Evolutionary conservation across 768 basidiomycete species (phyloP), one percentile per base, ranked within the genome.

Genomic region (Rhodotorula babjevae): DNA sequence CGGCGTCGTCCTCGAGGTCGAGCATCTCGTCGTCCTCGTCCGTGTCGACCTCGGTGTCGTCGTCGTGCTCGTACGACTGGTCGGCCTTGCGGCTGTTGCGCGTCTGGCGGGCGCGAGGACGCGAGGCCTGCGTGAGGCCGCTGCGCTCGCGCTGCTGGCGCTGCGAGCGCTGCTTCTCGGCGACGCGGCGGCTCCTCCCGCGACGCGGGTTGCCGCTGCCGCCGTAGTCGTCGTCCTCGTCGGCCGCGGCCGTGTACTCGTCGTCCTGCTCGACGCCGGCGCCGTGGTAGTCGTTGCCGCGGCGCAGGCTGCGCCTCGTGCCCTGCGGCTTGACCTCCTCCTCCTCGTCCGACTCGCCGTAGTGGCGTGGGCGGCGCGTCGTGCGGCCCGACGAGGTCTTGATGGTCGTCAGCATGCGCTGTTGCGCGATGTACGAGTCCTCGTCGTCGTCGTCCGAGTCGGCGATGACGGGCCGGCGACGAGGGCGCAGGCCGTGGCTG

Each of bases 1-100:
- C 50, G 47, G 49, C 46, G n/a, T 63, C 65, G 40, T 69, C 65
- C 7, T 61, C 68, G 56, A 56, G 42, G 47, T 70, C 69, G 65
- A 69, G 63, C 40, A 69, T 67, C 40, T 73, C 69, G 8, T 68
- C 68, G 56, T 67, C 69, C 14, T 68, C 68, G 50, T 67, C 69
- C 18, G 67, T 56, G 44, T 60, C 46, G 47, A 40, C 46, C 3
- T 62, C 61, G 47, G 52, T 61, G 47, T n/a, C 21, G 61, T 29
- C 64, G 55, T 23, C 58, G 57, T 55, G 36, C 57, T 66, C 65
- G 68, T 65, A 69, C 19, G 61, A 59, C 21, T 69, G 59, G 56
- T 65, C 40, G 31, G 61, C 46, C 53, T 56, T 23, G 60, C 63
- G 58, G 14, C 52, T 57, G 60, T 66, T 75, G 47, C 69, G 74